Evolutionary conservation across 768 basidiomycete species (phyloP), one percentile per base, ranked within the genome.

Genomic region (Suillus americanus): DNA sequence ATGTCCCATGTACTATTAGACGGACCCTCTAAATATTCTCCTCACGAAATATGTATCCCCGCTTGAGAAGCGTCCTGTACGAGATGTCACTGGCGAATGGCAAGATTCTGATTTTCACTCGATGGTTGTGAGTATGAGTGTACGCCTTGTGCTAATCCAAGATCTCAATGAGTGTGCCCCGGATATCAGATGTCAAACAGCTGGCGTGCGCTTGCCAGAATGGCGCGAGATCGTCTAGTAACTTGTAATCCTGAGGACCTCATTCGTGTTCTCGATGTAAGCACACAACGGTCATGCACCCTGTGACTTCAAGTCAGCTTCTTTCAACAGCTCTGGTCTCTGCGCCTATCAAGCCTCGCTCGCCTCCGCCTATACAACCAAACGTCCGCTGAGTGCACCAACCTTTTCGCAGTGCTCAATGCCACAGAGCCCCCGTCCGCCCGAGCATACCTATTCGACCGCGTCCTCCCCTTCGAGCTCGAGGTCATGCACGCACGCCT

Each of bases 311-410:
- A 35, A 35, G 35, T 35, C 35, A 35, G 38, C 43, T 30, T 56
- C 37, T n/a, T 43, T 41, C 2, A 43, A 43, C 65, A 94, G 91
- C 85, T 94, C 35, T 95, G 92, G 92, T 90, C 89, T 71, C 86
- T 94, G 55, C 91, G 92, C 8, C 83, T 95, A 7, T 86, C 90
- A 33, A 86, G 86, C 62, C 85, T 95, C 35, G 86, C 92, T 53
- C 89, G 92, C 20, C 83, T 95, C 53, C 87, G 92, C 54, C 84
- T 95, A 55, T 93, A 89, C 80, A 94, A 94, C 73, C 92, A 95
- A 73, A 89, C 89, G n/a, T 85, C 90, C 1, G 90, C 91, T 28
- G 92, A 95, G 77, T 90, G 89, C 73, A 88, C 85, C 12, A 92
- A 92, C 76, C 82, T 95, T 28, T 94, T 91, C 74, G 77, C 84